Base-by-base conservation (phyloP, 192 early-diverging fungal species). In the Coemansia sp. region DNA sequence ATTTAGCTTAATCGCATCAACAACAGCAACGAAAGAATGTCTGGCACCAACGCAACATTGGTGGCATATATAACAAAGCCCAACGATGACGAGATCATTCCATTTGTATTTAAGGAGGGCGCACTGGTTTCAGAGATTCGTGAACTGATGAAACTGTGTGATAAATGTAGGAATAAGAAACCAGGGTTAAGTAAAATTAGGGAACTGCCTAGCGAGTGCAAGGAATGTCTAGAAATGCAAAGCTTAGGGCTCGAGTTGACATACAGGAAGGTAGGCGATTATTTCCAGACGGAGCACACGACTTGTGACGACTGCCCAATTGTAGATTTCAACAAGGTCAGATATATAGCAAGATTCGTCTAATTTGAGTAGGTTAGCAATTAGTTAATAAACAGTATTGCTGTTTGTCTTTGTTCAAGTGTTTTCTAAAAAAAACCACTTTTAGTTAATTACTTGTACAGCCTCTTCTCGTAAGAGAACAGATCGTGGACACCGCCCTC, bases 401-500 rank as follows among this genome's bases (percentile, higher is more conserved):
- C 15, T 18, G 31, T 60, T 1, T 60, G n/a, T 24, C 3, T 57
- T 46, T 18, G 2, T 44, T 44, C 20, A 24, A 20, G 1, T 24
- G 24, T 27, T 5, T 15, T 8, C 7, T 1, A 31, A 57, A 57
- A 57, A 57, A 31, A 57, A 15, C 22, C 36, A 38, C 36, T 7
- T 38, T 9, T 27, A 27, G 36, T 38, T 38, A 8, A 38, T 66
- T 78, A 83, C 71, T 76, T 76, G 81, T 90, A 92, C 31, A 92
- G 79, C 44, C 89, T 81, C 85, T 93, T 95, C 84, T 96, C 95
- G 73, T 87, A 95, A 18, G 88, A 89, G 85, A 92, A 88, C 36
- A 97, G 85, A 7, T 90, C 92, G 81, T 99, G 96, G 52, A 99
- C 97, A 76, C 95, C 95, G 50, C 97, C 97, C 85, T 99, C 97